Base-by-base conservation (phyloP, 176 grass and related monocot genomes). In the Guadua angustifolia region DNA sequence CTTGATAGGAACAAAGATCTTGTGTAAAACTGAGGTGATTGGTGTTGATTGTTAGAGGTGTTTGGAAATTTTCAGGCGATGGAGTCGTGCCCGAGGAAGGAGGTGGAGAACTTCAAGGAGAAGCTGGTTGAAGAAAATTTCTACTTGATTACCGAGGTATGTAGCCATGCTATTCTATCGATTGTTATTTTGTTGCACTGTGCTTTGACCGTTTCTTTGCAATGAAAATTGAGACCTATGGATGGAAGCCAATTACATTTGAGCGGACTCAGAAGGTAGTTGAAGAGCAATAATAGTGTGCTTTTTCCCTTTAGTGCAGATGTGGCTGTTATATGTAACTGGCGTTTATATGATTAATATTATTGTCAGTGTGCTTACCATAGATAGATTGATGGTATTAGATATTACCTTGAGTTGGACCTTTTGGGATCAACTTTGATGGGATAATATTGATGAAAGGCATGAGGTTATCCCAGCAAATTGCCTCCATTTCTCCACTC, bases 101-200 rank as follows among this genome's bases (percentile, higher is more conserved):
- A 83, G 69, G 80, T 92, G 36, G 74, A 68, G 2, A 79, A 84
- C 67, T 90, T 92, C 69, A 15, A 79, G 79, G 86, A 94, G 77
- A 91, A 82, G 78, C 47, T 97, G 73, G 66, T 92, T 35, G 88
- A 94, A 80, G 92, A 97, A 45, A 94, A 97, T 24, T 89, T 94
- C 77, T 97, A 94, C 84, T 75, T 97, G 1, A 91, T 69, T 26
- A 92, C 90, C 19, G 95, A 94, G 95, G 95, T 94, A 75, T 1
- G 19, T 53, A 5, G 8, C 18, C 19, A 45, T 76, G 17, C 10
- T 33, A 9, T 22, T 72, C 39, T 63, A 47, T 25, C 29, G 5
- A n/a, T 18, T 6, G 1, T 52, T 21, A 2, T 57, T 63, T 52
- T 33, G 57, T 47, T 40, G n/a, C 49, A 46, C 4, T 53, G 44